Base-by-base conservation (phyloP, 2,329 filamentous ascomycete genomes). In the Penicillium sp. region DNA sequence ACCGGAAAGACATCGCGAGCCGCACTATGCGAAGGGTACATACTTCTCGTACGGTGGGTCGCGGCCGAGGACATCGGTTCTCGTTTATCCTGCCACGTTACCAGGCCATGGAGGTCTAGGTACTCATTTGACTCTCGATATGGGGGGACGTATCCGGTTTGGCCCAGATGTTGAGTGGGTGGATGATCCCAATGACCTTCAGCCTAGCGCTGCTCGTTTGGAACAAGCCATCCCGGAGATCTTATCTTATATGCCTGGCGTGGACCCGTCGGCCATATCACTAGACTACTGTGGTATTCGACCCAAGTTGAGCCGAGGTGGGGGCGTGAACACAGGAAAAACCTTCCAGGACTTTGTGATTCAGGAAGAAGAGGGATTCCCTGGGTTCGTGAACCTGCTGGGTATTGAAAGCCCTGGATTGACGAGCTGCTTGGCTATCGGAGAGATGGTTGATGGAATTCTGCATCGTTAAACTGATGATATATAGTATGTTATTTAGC, bases 121-220 rank as follows among this genome's bases (percentile, higher is more conserved):
- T 41, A 97, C 94, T 0, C 94, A 99, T 72, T 78, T 99, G 15
- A 99, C 94, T 1, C 82, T 97, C 51, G 94, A 99, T 70, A 81
- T 97, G 74, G 82, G 79, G 0, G 92, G 93, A 0, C 84, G 90
- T 1, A 81, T 97, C 36, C 87, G 91, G 30, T 99, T 99, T 71
- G 94, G 94, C 0, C 94, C 94, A 0, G 94, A 99, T 67, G 89
- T 97, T 12, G 91, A 97, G 70, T 97, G 94, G 94, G 87, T 96
- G 0, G 82, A 87, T 42, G 75, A 79, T 1, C 84, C 91, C 0
- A 73, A 75, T 7, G 85, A 96, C 64, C 78, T 96, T n/a, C 77
- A 78, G 1, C 87, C 89, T 13, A 90, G 84, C 59, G 74, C 78
- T 1, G 77, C 77, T 18, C 80, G 89, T 10, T 75, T 96, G 49